Evolutionary conservation across 805 yeast species (phyloP).

Genomic region (Yamadazyma sp.): DNA sequence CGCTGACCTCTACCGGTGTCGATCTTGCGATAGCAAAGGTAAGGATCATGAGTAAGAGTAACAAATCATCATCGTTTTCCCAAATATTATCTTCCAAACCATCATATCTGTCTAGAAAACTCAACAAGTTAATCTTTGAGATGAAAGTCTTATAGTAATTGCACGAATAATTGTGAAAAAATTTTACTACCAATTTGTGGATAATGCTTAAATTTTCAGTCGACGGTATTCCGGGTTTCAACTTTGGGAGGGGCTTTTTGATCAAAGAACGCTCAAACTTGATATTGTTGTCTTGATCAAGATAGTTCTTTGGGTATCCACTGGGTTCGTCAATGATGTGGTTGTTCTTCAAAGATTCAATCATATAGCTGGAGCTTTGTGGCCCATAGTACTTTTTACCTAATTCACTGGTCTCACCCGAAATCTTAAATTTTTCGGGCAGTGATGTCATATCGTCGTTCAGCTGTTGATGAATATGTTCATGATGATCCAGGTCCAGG

Average conservation of each 20-base stretch:
- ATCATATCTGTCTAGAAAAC: constrained; percentile 38
- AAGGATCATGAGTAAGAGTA: constrained; percentile 45
- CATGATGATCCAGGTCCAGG: neutral
- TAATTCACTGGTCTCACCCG: constrained; percentile 38
- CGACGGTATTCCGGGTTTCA: constrained; percentile 7
- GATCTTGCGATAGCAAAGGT: constrained; percentile 39
- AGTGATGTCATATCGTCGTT: neutral
- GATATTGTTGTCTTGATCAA: constrained; percentile 12
- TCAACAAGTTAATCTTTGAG: constrained; percentile 29
- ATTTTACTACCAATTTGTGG: constrained; percentile 36
- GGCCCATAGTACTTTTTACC: constrained; percentile 53
- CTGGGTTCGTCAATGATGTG: constrained; percentile 2
- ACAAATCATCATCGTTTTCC: constrained; percentile 51
- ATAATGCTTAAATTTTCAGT: constrained; percentile 33
- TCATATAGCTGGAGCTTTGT: constrained; percentile 49
- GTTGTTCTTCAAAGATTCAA: constrained; percentile 30
- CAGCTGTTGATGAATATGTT: neutral
- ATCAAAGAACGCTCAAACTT: constrained; percentile 19
- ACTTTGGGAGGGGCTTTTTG: constrained; percentile 34
- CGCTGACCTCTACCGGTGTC: constrained; percentile 27
- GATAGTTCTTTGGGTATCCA: constrained; percentile 12
- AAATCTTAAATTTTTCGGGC: constrained; percentile 16
- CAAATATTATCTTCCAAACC: constrained; percentile 34
- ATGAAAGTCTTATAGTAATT: constrained; percentile 44
- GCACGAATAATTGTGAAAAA: constrained; percentile 34